Percentiles rank a stretch among this genome's conserved stretches.
These are phyloP conservation scores for Cyberlindnera nakhonratchasimensis DNA, from an alignment of 805 yeast genomes.

Conservation along the genomic window DNA sequence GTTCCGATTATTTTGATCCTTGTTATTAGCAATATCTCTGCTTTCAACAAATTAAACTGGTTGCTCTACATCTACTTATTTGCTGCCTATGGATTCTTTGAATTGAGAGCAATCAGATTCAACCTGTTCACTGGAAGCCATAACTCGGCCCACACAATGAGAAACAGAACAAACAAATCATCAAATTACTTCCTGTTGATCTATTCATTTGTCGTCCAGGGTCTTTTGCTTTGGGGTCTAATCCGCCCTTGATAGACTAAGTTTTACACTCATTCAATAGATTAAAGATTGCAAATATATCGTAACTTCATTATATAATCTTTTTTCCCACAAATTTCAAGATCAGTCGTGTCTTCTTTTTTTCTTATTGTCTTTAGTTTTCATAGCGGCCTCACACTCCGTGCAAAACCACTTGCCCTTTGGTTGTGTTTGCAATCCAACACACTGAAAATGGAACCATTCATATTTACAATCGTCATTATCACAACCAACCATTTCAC, in stretches of 20 bases:
- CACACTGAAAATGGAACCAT: conserved; percentile 97
- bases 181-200: conserved; percentile 84
- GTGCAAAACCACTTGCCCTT: conserved; percentile 95
- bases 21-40: conserved; percentile 46
- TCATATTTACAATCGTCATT: conserved; percentile 82
- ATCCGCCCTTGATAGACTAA: conserved; percentile 7
- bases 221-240: conserved; percentile 71
- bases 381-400: conserved; percentile 51
- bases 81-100: conserved; percentile 58
- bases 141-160: conserved; percentile 51
- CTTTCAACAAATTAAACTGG: conserved; percentile 43
- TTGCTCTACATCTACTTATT: conserved; percentile 47
- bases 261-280: conserved; percentile 2
- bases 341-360: conserved; percentile 20
- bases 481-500: conserved; percentile 97
- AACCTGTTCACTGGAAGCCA: conserved; percentile 41
- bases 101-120: conserved; percentile 52
- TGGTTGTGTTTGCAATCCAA: conserved; percentile 84
- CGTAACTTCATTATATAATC: not conserved
- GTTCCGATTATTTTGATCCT: conserved; percentile 68
- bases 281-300: conserved; percentile 1
- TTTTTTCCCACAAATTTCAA: not conserved
- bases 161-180: conserved; percentile 66
- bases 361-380: conserved; percentile 27
- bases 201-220: conserved; percentile 80